Evolutionary conservation across 192 early-diverging fungal genomes (phyloP), one percentile per base, ranked within the genome.

Genomic region (Geranomyces michiganensis): DNA sequence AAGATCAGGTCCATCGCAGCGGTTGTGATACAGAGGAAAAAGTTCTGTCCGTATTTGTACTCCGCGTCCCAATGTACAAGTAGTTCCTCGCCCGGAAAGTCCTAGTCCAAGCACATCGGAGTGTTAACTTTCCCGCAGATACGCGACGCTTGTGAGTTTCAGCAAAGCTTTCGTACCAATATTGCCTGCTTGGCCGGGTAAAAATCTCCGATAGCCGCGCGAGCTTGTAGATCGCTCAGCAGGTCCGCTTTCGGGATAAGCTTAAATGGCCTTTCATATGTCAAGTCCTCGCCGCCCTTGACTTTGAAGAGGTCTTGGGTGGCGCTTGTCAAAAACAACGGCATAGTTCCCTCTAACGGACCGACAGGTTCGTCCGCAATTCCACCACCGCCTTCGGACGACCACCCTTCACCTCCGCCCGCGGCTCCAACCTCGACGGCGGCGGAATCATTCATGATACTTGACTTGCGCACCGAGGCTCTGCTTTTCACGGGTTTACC

Each of bases 21-120:
- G 9, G 71, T 65, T 8, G 71, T 73, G 14, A 84, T 66, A 65
- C 71, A 77, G 24, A 88, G 65, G 62, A 82, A 79, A 74, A 82
- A 89, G 73, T 89, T 89, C 68, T 88, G 86, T 0, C 81, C 84
- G 60, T 87, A 89, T 58, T 82, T 82, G 68, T 71, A 89, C 17
- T 79, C 79, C 0, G 77, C 56, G 65, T 89, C 87, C 26, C 72
- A 81, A 45, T 78, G 81, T 31, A 89, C 17, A 59, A 89, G 67
- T n/a, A 89, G 22, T 59, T 88, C 86, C 17, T 89, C 87, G 12
- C 64, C 64, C 9, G 87, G 84, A 72, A 82, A 88, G 13, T 81
- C 76, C 85, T 88, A 51, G 33, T 13, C 7, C 14, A 46, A 33
- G 19, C 15, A 30, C n/a, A n/a, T n/a, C n/a, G n/a, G n/a, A n/a